Evolutionary conservation across 768 basidiomycete genomes (phyloP), one percentile per base, ranked within the genome.

Genomic region (Tephrocybe sp.): DNA sequence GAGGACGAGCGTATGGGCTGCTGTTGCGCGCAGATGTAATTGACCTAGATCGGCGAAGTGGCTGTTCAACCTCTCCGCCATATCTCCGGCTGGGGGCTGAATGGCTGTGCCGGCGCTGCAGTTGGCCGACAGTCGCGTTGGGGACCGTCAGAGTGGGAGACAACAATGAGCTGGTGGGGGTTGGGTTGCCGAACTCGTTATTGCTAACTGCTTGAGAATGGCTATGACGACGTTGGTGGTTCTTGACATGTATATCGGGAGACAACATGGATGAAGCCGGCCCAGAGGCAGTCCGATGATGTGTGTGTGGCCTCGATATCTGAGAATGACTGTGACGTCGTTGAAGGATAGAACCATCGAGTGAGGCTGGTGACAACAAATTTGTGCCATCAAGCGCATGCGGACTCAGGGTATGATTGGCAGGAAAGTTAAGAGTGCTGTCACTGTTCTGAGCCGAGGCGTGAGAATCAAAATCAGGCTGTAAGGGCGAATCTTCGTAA

Each of bases 41-140:
- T 3, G 55, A 57, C 9, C 53, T 50, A 12, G 52, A 18, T 36
- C 58, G 50, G 15, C 58, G 50, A 17, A 42, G 48, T 36, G 28
- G 20, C 12, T 37, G 48, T 1, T 23, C 33, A 21, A 17, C 14
- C 21, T 32, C 44, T 12, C 21, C 32, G 17, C 23, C 4, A 17
- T 3, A 39, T 14, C 38, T 20, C 15, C 38, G 39, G 6, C 45
- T 38, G 18, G 34, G 26, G 15, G 45, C 18, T 26, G 54, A 37
- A 48, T 48, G 50, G 33, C 46, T 58, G 36, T 58, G 54, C n/a
- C 57, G 57, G 32, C 57, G 57, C 12, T 56, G 56, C 18, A 50
- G 25, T n/a, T 12, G 17, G 11, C 4, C 36, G 21, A 4, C 38
- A 8, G 26, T 34, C 20, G 20, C 39, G 12, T 46, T 32, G 20